Evolutionary conservation across 176 grass and related monocot genomes (phyloP).

Genomic region (Tillandsia fasciculata): DNA sequence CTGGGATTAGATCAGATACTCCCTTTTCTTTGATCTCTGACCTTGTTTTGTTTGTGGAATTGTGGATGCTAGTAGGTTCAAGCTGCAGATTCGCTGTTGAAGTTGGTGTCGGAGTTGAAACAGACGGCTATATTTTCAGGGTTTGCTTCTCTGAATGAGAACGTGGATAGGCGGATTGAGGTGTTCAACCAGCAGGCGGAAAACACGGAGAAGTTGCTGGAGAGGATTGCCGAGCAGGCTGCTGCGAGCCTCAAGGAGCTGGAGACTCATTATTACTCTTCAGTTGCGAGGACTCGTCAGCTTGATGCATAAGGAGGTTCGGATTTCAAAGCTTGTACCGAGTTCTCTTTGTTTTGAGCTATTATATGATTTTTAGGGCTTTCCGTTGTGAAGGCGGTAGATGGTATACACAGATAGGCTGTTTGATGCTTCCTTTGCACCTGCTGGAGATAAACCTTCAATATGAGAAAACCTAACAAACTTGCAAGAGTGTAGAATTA

Average conservation of each 20-base stretch:
- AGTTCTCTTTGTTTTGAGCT: not conserved
- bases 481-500: no score
- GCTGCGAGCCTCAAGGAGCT: constrained; percentile 75
- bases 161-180: constrained; percentile 69
- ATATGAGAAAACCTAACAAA: no score
- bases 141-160: constrained; percentile 74
- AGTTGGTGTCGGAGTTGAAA: constrained; percentile 83
- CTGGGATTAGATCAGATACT: not conserved
- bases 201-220: constrained; percentile 62
- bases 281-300: constrained; percentile 33
- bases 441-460: no score
- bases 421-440: no score
- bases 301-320: constrained; percentile 25
- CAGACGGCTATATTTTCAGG: constrained; percentile 92
- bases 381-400: no score
- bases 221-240: constrained; percentile 81
- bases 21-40: not conserved
- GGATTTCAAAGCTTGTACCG: not conserved
- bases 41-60: not conserved
- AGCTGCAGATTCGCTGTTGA: constrained; percentile 71
- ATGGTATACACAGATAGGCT: no score
- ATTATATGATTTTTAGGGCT: not conserved
- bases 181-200: constrained; percentile 52
- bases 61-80: constrained; percentile 46
- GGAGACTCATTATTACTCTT: constrained; percentile 82